phyloP scores from a whole-genome alignment of 2,329 filamentous ascomycete species.

The Rutstroemia sp. region DNA sequence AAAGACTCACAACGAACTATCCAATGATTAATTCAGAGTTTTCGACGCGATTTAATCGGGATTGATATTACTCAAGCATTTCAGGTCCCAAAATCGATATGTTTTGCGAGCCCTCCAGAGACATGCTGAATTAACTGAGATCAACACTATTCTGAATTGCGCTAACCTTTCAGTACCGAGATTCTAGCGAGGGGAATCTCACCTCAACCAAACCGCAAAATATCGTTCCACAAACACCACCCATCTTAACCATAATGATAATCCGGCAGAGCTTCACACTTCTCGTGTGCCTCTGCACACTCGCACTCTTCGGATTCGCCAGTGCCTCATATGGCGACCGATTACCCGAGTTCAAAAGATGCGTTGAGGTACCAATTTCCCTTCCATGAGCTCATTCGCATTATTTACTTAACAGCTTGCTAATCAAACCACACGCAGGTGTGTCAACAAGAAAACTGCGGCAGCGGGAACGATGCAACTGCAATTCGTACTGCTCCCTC shows the following conservation, averaged over 20 bases:
- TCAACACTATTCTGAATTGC: too few relatives aligned
- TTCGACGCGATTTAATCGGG: too few relatives aligned
- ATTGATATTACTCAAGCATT: too few relatives aligned
- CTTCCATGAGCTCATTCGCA: not conserved
- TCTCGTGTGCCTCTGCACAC: conserved; percentile 12
- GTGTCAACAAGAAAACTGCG: conserved; percentile 76
- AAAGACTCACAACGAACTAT: too few relatives aligned
- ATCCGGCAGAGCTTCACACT: conserved; percentile 14
- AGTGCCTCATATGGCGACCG: conserved; percentile 76
- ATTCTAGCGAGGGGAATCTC: too few relatives aligned
- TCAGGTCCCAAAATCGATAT: too few relatives aligned
- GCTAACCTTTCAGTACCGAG: too few relatives aligned
- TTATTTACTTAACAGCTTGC: conserved; percentile 9
- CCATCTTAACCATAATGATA: conserved; percentile 14
- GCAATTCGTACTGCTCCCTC: conserved; percentile 22
- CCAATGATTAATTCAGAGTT: too few relatives aligned
- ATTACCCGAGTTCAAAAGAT: conserved; percentile 80
- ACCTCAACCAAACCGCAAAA: too few relatives aligned
- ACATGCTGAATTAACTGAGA: too few relatives aligned
- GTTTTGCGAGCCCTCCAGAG: too few relatives aligned
- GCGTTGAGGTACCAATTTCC: conserved; percentile 57
- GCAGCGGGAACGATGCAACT: conserved; percentile 47
- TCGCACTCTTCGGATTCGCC: conserved; percentile 34
- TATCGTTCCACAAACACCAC: not conserved
- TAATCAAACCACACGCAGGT: conserved; percentile 44